These are phyloP conservation scores for Oenanthe javanica DNA, from an alignment of 140 eudicot species.

Conservation along the genomic window DNA sequence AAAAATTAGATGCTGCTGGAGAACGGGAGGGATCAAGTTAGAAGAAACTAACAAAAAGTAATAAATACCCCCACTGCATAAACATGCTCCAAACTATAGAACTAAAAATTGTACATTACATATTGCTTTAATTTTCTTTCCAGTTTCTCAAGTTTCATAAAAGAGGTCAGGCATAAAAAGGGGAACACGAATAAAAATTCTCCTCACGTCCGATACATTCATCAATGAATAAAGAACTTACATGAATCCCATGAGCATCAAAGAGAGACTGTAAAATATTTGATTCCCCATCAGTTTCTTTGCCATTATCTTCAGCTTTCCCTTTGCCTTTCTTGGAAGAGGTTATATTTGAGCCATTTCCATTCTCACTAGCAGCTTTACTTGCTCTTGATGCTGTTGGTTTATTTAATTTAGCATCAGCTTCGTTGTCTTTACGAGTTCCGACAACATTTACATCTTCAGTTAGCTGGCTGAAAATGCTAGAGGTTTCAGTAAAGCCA, in stretches of 20 bases:
- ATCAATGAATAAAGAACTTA: slow-evolving; percentile 26
- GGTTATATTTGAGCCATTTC: slow-evolving; percentile 12
- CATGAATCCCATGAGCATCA: slow-evolving; percentile 97
- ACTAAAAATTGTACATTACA: neutral
- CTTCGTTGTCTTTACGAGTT: slow-evolving; percentile 29
- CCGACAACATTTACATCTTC: slow-evolving; percentile 63
- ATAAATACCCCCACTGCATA: neutral
- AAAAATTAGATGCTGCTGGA: neutral
- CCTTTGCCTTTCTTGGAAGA: slow-evolving; percentile 31
- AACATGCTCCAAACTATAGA: neutral
- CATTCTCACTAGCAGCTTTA: slow-evolving; percentile 15
- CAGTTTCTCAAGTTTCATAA: neutral
- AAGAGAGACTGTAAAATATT: slow-evolving; percentile 69
- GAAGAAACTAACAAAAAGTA: neutral
- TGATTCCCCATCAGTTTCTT: slow-evolving; percentile 59
- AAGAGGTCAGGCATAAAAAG: neutral
- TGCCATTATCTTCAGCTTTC: slow-evolving; percentile 26
- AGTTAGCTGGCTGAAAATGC: slow-evolving; percentile 66
- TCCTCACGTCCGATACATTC: neutral
- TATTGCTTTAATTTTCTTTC: neutral
- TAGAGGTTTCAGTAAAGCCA: slow-evolving; percentile 78
- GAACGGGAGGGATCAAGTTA: neutral
- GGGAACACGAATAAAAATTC: neutral
- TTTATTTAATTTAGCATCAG: slow-evolving; percentile 15
- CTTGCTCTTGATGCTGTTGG: slow-evolving; percentile 12